Evolutionary conservation across 371 early-diverging fungal genomes (phyloP).

Genomic region (Coemansia sp.): DNA sequence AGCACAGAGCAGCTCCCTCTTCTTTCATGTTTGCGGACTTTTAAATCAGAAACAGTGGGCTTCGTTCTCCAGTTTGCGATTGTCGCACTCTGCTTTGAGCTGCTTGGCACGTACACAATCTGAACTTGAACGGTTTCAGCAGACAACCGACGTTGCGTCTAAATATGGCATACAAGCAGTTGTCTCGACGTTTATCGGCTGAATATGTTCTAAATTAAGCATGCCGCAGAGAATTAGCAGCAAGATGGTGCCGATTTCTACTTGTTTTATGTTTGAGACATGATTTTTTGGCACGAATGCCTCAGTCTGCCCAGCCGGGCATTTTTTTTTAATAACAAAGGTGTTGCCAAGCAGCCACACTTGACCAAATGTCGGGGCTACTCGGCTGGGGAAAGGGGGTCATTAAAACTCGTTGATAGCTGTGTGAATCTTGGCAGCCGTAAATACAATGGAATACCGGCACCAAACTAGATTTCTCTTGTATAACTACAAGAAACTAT

Average conservation of each 20-base stretch:
- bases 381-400: not conserved
- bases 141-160: not conserved
- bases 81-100: not conserved
- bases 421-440: not conserved
- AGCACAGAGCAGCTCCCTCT: not conserved
- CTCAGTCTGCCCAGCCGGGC: not conserved
- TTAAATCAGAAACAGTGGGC: not conserved
- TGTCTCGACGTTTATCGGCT: slow-evolving; percentile 5
- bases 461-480: not conserved
- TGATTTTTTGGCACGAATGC: no score
- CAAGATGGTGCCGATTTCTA: no score
- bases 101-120: not conserved
- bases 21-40: not conserved
- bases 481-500: not conserved
- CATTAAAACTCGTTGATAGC: not conserved
- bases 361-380: not conserved
- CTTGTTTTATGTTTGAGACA: no score
- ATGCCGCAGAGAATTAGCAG: not conserved
- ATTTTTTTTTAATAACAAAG: not conserved
- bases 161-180: not conserved
- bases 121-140: not conserved
- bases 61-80: not conserved
- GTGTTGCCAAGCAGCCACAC: not conserved
- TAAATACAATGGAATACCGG: not conserved
- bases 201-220: not conserved